phyloP scores from a whole-genome alignment of 2,329 filamentous ascomycete species.

The Ophiocordyceps camponoti-saundersi region DNA sequence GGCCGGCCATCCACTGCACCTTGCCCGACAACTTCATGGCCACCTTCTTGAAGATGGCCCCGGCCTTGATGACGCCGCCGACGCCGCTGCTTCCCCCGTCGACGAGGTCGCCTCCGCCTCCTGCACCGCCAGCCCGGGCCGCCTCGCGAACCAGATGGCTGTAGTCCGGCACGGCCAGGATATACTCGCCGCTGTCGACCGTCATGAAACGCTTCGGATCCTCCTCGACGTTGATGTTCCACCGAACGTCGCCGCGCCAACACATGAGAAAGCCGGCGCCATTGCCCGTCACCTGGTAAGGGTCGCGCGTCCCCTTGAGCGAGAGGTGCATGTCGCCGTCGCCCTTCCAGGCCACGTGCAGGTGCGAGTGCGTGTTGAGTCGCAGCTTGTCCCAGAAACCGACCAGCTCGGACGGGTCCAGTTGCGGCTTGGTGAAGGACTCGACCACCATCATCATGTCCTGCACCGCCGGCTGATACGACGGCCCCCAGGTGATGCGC shows the following conservation, averaged over 20 bases:
- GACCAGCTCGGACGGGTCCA: conserved; percentile 83
- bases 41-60: conserved; percentile 91
- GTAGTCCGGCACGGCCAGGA: conserved; percentile 87
- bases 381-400: conserved; percentile 99
- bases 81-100: conserved; percentile 26
- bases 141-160: conserved; percentile 68
- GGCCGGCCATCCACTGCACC: conserved; percentile 78
- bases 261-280: conserved; percentile 97
- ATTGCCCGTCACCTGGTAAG: conserved; percentile 81
- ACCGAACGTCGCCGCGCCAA: conserved; percentile 86
- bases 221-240: conserved; percentile 68
- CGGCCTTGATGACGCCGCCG: conserved; percentile 49
- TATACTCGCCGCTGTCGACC: conserved; percentile 87
- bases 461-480: conserved; percentile 93
- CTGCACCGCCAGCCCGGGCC: conserved; percentile 11
- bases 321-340: conserved; percentile 91
- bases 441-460: conserved; percentile 99
- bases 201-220: conserved; percentile 90
- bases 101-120: conserved; percentile 2
- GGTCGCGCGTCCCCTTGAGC: conserved; percentile 81
- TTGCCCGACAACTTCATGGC: conserved; percentile 97
- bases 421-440: conserved; percentile 87
- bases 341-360: conserved; percentile 81
- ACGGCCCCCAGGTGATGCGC: conserved; percentile 90
- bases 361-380: conserved; percentile 80